Base-by-base conservation (phyloP, 2,329 filamentous ascomycete species). In the Exophiala sp. region DNA sequence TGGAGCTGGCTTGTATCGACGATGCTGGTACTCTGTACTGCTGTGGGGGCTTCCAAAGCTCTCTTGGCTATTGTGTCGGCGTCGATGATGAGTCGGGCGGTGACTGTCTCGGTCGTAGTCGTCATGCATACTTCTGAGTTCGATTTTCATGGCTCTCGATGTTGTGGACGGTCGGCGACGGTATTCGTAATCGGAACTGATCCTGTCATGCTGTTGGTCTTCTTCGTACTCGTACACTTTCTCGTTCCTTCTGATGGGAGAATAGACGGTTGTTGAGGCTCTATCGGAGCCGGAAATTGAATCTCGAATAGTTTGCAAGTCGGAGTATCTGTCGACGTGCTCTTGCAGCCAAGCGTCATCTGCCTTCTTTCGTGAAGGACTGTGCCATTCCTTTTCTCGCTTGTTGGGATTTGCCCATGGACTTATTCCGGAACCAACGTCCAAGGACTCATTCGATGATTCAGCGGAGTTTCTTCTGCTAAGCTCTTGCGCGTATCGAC, bases 321-420 rank as follows among this genome's bases (percentile, higher is more conserved):
- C 61, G 1, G 42, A 38, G 35, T 56, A 58, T 16, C 61, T 52
- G 43, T 60, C 56, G 12, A 42, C 54, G 36, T 64, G 62, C 48
- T 64, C 62, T 36, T 59, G 24, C 36, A 62, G 33, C 62, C 62
- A 64, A 8, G 55, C 54, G 40, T 56, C 54, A 38, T 64, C 62
- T 14, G 62, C 62, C 42, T 59, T 57, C 14, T 50, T 50, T 24
- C 62, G 49, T 9, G 55, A 57, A 33, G 59, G 60, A 16, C 56
- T 61, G 46, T 51, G 32, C 60, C 60, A 61, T 16, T 59, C 56
- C 49, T 64, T 62, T 39, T 64, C 62, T 55, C 51, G 50, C 10
- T 44, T 42, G 9, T 16, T 34, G n/a, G 52, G 48, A 16, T 53
- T 6, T 12, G 48, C 50, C 60, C 60, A 62, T 8, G 60, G 60